Base-by-base conservation (phyloP, 2,329 filamentous ascomycete genomes). In the Nemania serpens region DNA sequence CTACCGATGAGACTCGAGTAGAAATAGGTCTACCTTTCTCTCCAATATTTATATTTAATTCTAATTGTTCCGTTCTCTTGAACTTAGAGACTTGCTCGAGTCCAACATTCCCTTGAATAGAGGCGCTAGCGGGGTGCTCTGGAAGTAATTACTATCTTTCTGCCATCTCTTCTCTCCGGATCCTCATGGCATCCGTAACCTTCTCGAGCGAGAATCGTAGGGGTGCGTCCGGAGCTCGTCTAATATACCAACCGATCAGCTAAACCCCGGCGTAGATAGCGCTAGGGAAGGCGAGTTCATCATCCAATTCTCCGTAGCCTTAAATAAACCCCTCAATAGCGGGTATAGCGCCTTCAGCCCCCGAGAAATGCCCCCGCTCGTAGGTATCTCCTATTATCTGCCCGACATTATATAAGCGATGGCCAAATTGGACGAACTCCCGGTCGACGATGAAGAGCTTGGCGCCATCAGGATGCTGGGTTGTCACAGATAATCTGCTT, bases 361-460 rank as follows among this genome's bases (percentile, higher is more conserved):
- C 62, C n/a, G 73, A 73, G 69, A 75, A 78, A 37, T 75, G 70
- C 29, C 74, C 72, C 1, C 73, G 68, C 63, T 78, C 71, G 58
- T 77, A 78, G 2, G 79, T 65, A 50, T 80, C 78, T 2, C 73
- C 76, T 5, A 79, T 68, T 70, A 80, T 75, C 43, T 77, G 73
- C 12, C 76, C 78, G 1, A 79, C 66, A 53, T 80, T 78, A 34
- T 76, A 71, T 0, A 75, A 74, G 15, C 73, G 72, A 47, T 70
- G 66, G 2, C 77, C 76, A 25, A 73, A 71, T 13, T 80, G 77
- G 15, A 70, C 68, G 15, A 76, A 56, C 59, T 80, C 78, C 78
- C 78, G 80, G 64, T 81, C 78, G 39, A 78, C 73, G n/a, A 80
- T 63, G 56, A 78, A 74, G 6, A 80, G 58, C 1, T 70, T 66